Evolutionary conservation across 176 grass and related monocot species (phyloP).

Genomic region (Oryza glumipatula): DNA sequence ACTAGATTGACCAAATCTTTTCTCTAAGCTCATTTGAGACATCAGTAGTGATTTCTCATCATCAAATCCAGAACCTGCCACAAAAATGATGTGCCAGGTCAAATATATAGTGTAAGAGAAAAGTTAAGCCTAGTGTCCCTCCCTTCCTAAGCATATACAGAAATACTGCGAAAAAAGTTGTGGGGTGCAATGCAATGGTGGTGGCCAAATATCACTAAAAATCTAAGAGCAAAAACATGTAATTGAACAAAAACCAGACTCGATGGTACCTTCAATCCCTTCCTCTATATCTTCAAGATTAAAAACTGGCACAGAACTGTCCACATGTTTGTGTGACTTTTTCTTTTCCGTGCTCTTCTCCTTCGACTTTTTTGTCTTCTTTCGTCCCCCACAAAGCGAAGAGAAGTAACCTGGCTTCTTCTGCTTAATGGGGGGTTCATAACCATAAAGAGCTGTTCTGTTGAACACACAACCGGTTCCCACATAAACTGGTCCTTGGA

Average conservation of each 20-base stretch:
- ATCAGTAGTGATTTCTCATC: conserved; percentile 94
- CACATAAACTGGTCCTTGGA: conserved; percentile 96
- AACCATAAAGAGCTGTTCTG: conserved; percentile 93
- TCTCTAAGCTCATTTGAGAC: conserved; percentile 99
- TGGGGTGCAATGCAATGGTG: neutral
- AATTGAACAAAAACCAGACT: conserved; percentile 22
- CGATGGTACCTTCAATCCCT: conserved; percentile 78
- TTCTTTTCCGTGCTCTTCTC: conserved; percentile 85
- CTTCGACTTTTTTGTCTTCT: conserved; percentile 71
- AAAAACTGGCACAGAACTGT: conserved; percentile 89
- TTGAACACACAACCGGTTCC: conserved; percentile 99
- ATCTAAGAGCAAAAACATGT: neutral
- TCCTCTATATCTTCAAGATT: conserved; percentile 99
- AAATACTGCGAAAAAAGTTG: conserved; percentile 22
- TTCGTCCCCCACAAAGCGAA: conserved; percentile 70
- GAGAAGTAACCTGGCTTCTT: conserved; percentile 73
- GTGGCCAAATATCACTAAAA: conserved; percentile 16
- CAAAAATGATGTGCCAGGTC: conserved; percentile 8
- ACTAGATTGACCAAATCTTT: conserved; percentile 92
- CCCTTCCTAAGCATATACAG: neutral
- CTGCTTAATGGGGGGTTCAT: conserved; percentile 85
- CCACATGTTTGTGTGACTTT: conserved; percentile 80
- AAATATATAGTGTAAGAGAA: conserved; percentile 17
- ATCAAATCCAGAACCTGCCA: conserved; percentile 85
- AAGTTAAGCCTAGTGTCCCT: neutral